Conservation (phyloP, 306 rosid genomes). For the Lupinus albus region DNA sequence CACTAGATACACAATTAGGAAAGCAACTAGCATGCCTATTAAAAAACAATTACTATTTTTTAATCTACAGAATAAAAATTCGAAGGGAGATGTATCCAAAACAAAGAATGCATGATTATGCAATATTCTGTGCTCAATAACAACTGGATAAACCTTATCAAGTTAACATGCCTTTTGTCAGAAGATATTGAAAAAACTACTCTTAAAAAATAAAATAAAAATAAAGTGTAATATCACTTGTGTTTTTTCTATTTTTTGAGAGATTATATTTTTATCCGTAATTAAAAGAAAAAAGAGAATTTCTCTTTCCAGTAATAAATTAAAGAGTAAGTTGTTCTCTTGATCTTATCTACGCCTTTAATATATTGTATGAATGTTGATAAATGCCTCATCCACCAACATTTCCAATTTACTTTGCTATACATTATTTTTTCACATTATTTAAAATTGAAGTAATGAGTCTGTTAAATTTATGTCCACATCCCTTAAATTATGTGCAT, state of each 20-base stretch:
- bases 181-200: too few relatives aligned
- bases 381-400: conserved; percentile 54
- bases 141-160: conserved; percentile 33
- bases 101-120: conserved; percentile 21
- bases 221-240: too few relatives aligned
- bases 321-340: too few relatives aligned
- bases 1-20: background rate
- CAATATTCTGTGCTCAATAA: conserved; percentile 24
- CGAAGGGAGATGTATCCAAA: background rate
- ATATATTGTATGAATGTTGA: conserved; percentile 38
- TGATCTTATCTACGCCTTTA: conserved; percentile 42
- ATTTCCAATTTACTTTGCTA: conserved; percentile 35
- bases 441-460: conserved; percentile 28
- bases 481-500: conserved; percentile 38
- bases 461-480: conserved; percentile 44
- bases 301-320: too few relatives aligned
- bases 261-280: too few relatives aligned
- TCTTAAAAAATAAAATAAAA: too few relatives aligned
- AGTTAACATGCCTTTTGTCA: conserved; percentile 39
- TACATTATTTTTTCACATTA: conserved; percentile 28
- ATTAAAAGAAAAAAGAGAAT: too few relatives aligned
- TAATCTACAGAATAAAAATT: background rate
- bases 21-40: background rate
- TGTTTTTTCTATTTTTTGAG: too few relatives aligned
- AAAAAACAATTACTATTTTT: background rate